Evolutionary conservation across 2,329 filamentous ascomycete genomes (phyloP).

Genomic region (Aspergillus arachidicola): DNA sequence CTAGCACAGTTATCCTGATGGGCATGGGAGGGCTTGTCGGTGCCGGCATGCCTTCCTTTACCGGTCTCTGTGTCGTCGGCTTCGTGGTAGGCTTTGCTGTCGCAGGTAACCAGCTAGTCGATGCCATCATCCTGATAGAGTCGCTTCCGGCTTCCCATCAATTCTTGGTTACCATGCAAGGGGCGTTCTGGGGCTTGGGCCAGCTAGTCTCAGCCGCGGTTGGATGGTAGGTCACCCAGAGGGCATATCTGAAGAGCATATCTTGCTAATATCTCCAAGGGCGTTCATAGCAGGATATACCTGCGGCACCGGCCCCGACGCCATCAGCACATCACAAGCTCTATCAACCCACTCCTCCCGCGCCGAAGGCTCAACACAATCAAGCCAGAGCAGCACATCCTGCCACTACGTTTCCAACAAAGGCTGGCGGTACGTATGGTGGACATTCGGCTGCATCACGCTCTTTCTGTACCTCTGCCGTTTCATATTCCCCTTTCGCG

Average conservation of each 20-base stretch:
- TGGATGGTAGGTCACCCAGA: conserved; percentile 17
- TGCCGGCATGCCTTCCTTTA: conserved; percentile 25
- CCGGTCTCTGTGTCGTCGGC: conserved; percentile 28
- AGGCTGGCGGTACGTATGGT: conserved; percentile 28
- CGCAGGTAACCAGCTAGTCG: conserved; percentile 21
- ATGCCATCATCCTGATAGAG: conserved; percentile 21
- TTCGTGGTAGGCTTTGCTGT: conserved; percentile 22
- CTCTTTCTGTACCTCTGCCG: conserved; percentile 24
- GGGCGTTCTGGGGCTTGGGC: conserved; percentile 22
- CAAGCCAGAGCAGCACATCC: conserved; percentile 13
- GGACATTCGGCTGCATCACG: conserved; percentile 26
- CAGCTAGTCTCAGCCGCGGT: conserved; percentile 20
- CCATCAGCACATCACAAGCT: conserved; percentile 16
- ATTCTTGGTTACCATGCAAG: conserved; percentile 20
- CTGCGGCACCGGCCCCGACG: conserved; percentile 26
- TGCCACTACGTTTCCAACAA: conserved; percentile 26
- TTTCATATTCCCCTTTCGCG: conserved; percentile 18
- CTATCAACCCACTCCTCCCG: background rate
- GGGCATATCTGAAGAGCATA: no score
- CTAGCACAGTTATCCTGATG: conserved; percentile 22
- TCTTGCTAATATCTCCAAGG: conserved; percentile 11
- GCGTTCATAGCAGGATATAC: conserved; percentile 24
- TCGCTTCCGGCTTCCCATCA: conserved; percentile 24
- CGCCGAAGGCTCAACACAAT: background rate
- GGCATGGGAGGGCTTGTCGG: conserved; percentile 24